Evolutionary conservation across 495 filamentous ascomycete genomes (phyloP), one percentile per base, ranked within the genome.

Genomic region (Tuber brumale): DNA sequence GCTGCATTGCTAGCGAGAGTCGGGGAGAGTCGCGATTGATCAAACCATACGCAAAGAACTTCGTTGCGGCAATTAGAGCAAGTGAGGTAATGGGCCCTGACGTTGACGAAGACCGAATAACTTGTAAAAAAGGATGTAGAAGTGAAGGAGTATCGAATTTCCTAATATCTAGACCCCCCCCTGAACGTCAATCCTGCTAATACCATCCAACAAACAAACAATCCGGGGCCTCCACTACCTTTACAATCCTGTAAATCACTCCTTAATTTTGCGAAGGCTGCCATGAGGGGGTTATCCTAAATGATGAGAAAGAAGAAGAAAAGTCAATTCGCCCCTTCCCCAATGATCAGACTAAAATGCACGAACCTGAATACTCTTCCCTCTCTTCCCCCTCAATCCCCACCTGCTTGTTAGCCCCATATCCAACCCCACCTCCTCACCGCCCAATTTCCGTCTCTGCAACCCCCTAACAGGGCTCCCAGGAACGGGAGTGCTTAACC

Each of bases 51-150:
- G 93, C 89, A 79, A 99, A 92, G 86, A 99, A 96, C 82, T 98
- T 99, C 69, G 95, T 95, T 75, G 98, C 94, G n/a, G 96, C 92
- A 72, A 97, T 89, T 48, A 99, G 87, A 39, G 96, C 94, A 72
- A 98, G 90, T 69, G 96, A 95, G 27, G 95, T 99, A 76, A 98
- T 97, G 8, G 94, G 91, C 71, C 96, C 95, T 41, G 95, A 97
- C 42, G 95, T 98, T 69, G 95, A 96, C 43, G 94, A 97, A 79
- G 95, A 95, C 69, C 96, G 93, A 74, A 99, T 94, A 80, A 99
- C 94, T 84, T 98, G 95, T 45, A 99, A 89, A 85, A 99, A 99
- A 12, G 95, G 95, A 82, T 97, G 92, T 39, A 99, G 89, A 72
- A 99, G 87, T 6, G 94, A 90, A 16, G 94, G 92, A 0, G 94